Conservation (phyloP, 2,329 filamentous ascomycete species). For the Apiospora arundinis region DNA sequence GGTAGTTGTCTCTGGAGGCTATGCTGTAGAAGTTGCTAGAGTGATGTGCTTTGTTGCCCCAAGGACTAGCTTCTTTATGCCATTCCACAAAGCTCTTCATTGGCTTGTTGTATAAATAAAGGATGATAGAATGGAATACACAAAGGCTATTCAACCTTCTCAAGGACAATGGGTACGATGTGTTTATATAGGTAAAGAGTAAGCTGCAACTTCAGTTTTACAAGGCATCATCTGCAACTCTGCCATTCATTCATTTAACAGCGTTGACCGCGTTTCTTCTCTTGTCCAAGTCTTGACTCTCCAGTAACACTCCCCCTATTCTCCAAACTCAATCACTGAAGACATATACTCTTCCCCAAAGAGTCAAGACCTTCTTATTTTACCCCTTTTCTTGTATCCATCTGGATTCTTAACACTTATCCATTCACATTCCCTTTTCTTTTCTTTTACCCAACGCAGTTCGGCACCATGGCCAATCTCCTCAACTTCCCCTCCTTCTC, state of each 20-base stretch:
- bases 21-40: background rate
- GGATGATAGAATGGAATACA: background rate
- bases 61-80: background rate
- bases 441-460: background rate
- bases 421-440: background rate
- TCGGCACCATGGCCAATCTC: background rate
- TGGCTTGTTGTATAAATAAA: background rate
- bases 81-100: background rate
- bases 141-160: background rate
- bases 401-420: background rate
- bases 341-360: background rate
- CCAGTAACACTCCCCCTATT: background rate
- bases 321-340: too few species aligned
- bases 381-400: background rate
- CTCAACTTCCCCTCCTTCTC: background rate
- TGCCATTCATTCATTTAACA: background rate
- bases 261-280: conserved; percentile 10
- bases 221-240: background rate
- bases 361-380: conserved; percentile 5
- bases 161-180: background rate
- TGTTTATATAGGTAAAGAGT: background rate
- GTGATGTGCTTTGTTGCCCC: background rate
- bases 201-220: background rate
- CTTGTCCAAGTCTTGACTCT: background rate
- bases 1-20: background rate